phyloP scores from a whole-genome alignment of 768 basidiomycete species.

The Russula olivacea region DNA sequence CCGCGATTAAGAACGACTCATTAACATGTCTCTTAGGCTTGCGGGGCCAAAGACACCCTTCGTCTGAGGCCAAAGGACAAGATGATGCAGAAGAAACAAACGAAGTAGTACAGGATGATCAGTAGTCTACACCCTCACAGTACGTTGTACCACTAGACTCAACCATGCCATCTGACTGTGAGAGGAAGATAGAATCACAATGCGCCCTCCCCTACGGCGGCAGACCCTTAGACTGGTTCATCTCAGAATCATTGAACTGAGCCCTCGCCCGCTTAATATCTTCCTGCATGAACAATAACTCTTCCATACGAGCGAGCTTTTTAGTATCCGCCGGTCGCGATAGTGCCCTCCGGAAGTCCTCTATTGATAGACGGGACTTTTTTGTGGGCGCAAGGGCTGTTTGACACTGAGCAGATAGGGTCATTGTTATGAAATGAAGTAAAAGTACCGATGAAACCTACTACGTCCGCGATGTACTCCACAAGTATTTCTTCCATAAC shows the following conservation, averaged over 20 bases:
- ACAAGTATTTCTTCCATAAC: slow-evolving; percentile 93
- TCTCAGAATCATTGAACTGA: slow-evolving; percentile 60
- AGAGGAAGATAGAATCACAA: slow-evolving; percentile 6
- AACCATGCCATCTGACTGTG: not conserved
- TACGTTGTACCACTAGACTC: slow-evolving; percentile 5
- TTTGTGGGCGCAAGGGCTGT: slow-evolving; percentile 63
- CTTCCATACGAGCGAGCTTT: slow-evolving; percentile 89
- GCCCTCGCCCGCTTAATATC: slow-evolving; percentile 85
- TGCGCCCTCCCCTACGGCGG: slow-evolving; percentile 29
- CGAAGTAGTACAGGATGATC: slow-evolving; percentile 44
- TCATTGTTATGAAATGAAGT: slow-evolving; percentile 2
- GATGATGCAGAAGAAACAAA: slow-evolving; percentile 31
- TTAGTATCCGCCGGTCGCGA: slow-evolving; percentile 85
- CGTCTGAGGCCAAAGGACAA: slow-evolving; percentile 24
- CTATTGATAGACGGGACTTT: slow-evolving; percentile 73
- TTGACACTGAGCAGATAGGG: slow-evolving; percentile 50
- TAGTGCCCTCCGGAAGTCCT: slow-evolving; percentile 75
- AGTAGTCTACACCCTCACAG: slow-evolving; percentile 43
- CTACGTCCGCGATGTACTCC: slow-evolving; percentile 86
- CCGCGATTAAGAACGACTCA: not conserved
- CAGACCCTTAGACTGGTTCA: slow-evolving; percentile 43
- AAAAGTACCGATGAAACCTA: slow-evolving; percentile 39
- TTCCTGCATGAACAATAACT: slow-evolving; percentile 88
- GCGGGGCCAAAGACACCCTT: slow-evolving; percentile 40
- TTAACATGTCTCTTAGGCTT: slow-evolving; percentile 32